Percentiles rank a stretch among this genome's conserved stretches.
These are phyloP conservation scores for Pestalotiopsis fici DNA, from an alignment of 2,329 filamentous ascomycete genomes.

Conservation along the genomic window DNA sequence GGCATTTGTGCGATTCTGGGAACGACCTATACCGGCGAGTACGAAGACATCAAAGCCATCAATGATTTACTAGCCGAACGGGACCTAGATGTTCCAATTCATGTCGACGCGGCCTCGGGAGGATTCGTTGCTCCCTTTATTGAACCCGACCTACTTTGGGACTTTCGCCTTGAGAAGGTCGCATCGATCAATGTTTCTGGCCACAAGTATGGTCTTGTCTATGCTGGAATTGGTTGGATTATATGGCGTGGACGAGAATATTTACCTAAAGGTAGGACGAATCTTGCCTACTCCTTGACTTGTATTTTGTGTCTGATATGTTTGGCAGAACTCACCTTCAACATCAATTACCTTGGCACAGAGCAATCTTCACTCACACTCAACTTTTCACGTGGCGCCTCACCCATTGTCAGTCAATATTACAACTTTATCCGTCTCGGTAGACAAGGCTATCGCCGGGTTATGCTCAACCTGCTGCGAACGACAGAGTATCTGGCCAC, in stretches of 20 bases:
- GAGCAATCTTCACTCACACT: constrained; percentile 71
- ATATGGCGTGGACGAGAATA: constrained; percentile 67
- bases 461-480: no score
- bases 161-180: constrained; percentile 62
- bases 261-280: constrained; percentile 66
- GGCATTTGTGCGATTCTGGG: constrained; percentile 75
- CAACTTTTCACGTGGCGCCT: constrained; percentile 72
- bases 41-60: constrained; percentile 70
- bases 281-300: no score
- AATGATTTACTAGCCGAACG: constrained; percentile 65
- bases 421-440: constrained; percentile 74
- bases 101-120: constrained; percentile 57
- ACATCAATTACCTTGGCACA: constrained; percentile 71
- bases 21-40: constrained; percentile 74
- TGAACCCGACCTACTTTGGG: constrained; percentile 49
- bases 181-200: constrained; percentile 68
- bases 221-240: constrained; percentile 56
- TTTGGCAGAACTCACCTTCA: constrained; percentile 72
- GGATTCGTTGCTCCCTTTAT: constrained; percentile 65
- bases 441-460: constrained; percentile 67
- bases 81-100: constrained; percentile 67
- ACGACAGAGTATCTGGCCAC: no score
- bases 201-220: constrained; percentile 60
- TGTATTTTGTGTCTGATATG: no score
- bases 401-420: constrained; percentile 71